Evolutionary conservation across 2,329 filamentous ascomycete genomes (phyloP), one percentile per base, ranked within the genome.

Genomic region (Diaporthe sp.): DNA sequence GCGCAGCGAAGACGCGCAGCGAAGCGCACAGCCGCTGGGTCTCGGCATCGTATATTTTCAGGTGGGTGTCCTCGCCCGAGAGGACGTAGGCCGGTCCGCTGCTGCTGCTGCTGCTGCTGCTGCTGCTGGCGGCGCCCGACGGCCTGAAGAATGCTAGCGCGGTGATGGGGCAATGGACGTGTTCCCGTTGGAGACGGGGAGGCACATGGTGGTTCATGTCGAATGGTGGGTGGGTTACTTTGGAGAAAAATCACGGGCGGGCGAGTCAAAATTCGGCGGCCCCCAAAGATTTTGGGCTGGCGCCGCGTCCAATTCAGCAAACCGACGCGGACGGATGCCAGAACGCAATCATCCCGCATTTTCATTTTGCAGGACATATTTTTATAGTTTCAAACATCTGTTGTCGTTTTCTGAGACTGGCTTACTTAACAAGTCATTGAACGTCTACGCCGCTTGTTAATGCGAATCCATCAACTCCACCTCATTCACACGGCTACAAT

Each of bases 1-100:
- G 94, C n/a, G 88, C 87, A 22, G 84, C 80, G 80, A 97, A 96
- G 42, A 95, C 83, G 34, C 83, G 83, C 68, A 89, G 80, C 67
- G 85, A 84, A 68, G 83, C 85, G 46, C 87, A 78, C 13, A 87
- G 81, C 31, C 76, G 81, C 6, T 81, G 83, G 7, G 79, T 81
- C 19, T 79, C 79, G 10, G 84, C 79, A 74, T 88, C 83, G 79
- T 91, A 92, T 71, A 92, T 79, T 44, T 87, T 87, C 44, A 94
- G 83, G 77, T 88, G 86, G 12, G 87, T 88, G 75, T 93, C 92
- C 81, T 94, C 90, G 55, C 89, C 92, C 1, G 88, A 89, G 39
- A 94, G 84, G 34, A 93, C 81, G 70, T 89, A 87, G 28, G 81
- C 78, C 31, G 77, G 77, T 13, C 81, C 83, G 17, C 79, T 78